Evolutionary conservation across 345 rosid genomes (phyloP), one percentile per base, ranked within the genome.

Genomic region (Eucalyptus decipiens): DNA sequence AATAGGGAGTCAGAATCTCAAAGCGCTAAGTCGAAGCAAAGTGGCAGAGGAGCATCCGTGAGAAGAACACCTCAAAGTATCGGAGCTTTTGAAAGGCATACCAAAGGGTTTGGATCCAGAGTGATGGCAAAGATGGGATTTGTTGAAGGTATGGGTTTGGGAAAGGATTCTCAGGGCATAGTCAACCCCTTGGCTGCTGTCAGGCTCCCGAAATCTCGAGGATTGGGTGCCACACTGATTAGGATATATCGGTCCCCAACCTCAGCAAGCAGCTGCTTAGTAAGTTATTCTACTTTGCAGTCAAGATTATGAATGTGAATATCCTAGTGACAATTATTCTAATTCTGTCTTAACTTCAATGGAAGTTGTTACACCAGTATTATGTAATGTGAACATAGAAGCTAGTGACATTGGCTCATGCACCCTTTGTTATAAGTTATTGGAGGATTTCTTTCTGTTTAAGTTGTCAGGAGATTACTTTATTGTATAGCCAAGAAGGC

Each of bases 81-180:
- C 32, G 99, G 98, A 90, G 92, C 93, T 80, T 97, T 95, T 72
- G 99, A 97, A 90, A 95, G 91, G 93, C 98, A 97, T 91, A 97
- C 99, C 50, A 95, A 92, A 91, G 99, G 99, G n/a, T 96, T 97
- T 54, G 98, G 99, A 30, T 96, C 99, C 15, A 96, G 90, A 92
- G 95, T 96, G 95, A 97, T 96, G 99, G 96, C 94, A 4, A 97
- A 90, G 94, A 97, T 97, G 99, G 98, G 98, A 9, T 97, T 97
- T 65, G 93, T 97, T 6, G 97, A 96, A 91, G 99, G 99, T 87
- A 93, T 51, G 67, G 97, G 99, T 17, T 91, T 97, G 93, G 99
- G 99, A 26, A 95, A 89, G 90, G 94, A 95, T 51, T 96, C 97
- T 5, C 97, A 96, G 91, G 99, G 99, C 88, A 96, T 95, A 15